phyloP scores from a whole-genome alignment of 1,284 basidiomycete genomes.

The Boletus mariae region DNA sequence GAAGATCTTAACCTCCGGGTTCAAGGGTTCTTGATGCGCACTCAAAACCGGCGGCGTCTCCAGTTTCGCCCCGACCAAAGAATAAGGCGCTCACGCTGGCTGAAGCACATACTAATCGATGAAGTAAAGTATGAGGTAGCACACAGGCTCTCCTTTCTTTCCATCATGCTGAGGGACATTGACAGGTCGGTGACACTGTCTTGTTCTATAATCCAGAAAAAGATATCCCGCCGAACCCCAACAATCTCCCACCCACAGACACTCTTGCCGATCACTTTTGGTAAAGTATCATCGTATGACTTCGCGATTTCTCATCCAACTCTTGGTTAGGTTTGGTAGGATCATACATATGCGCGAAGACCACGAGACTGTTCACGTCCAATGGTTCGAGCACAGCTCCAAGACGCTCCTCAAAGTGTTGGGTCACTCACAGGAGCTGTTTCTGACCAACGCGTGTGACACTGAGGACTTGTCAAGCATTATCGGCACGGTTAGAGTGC shows the following conservation, averaged over 20 bases:
- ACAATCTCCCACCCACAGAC: slow-evolving; percentile 35
- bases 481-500: slow-evolving; percentile 44
- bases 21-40: slow-evolving; percentile 21
- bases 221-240: slow-evolving; percentile 28
- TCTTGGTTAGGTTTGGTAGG: slow-evolving; percentile 54
- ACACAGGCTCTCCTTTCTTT: slow-evolving; percentile 23
- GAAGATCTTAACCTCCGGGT: slow-evolving; percentile 17
- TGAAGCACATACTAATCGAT: slow-evolving; percentile 33
- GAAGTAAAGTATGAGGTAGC: slow-evolving; percentile 25
- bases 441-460: slow-evolving; percentile 54
- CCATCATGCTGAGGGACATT: not conserved
- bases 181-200: slow-evolving; percentile 56
- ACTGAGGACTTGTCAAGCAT: slow-evolving; percentile 39
- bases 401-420: slow-evolving; percentile 56
- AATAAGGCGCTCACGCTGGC: slow-evolving; percentile 23
- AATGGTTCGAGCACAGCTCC: slow-evolving; percentile 67
- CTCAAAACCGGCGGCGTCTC: slow-evolving; percentile 13
- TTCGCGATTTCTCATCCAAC: not conserved
- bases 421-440: slow-evolving; percentile 60
- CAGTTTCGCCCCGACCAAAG: slow-evolving; percentile 28
- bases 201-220: slow-evolving; percentile 41
- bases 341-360: slow-evolving; percentile 51
- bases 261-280: slow-evolving; percentile 58
- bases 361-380: slow-evolving; percentile 49
- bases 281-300: slow-evolving; percentile 30